Evolutionary conservation across 2,329 filamentous ascomycete genomes (phyloP), one percentile per base, ranked within the genome.

Genomic region (Aspergillus cejpii): DNA sequence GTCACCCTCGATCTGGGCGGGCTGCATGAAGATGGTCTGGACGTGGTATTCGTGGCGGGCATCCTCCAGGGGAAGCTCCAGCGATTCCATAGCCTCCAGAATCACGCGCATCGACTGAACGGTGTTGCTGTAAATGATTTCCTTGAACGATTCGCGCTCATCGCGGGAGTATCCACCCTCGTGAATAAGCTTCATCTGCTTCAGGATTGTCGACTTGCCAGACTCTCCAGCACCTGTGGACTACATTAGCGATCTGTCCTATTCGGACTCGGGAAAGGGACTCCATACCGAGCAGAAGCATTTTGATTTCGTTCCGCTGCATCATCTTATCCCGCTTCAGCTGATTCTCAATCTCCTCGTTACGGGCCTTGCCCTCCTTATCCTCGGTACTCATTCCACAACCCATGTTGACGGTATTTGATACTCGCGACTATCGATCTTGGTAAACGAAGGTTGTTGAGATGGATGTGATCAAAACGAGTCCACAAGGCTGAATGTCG

Each of bases 271-370:
- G 23, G 8, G 23, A 24, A 24, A 8, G 23, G 23, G 5, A 8
- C 4, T 24, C 20, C 83, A 66, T 80, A 96, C 92, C 92, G 63
- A 98, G 84, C 63, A 98, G 80, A 62, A 98, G 78, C 92, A 98
- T 97, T 81, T 98, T 98, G 77, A 98, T 98, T 75, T 98, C 92
- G 62, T 98, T 98, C 63, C 91, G 85, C 76, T 96, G 90, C 78
- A 94, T 85, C 87, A 97, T 87, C 75, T 94, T 94, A 68, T 98
- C 92, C 70, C 88, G 81, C 81, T 96, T 97, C 68, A 97, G 78
- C 78, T 97, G 91, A 71, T 96, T 97, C 75, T 98, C 92, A 66
- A 98, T 98, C 82, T 97, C 91, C 80, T 98, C 92, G 70, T 98
- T 97, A 62, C 92, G 85, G 78, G 89, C 87, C 87, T 96, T 97